These are phyloP conservation scores for Blastomyces percursus DNA, from an alignment of 2,329 filamentous ascomycete species.

Conservation along the genomic window DNA sequence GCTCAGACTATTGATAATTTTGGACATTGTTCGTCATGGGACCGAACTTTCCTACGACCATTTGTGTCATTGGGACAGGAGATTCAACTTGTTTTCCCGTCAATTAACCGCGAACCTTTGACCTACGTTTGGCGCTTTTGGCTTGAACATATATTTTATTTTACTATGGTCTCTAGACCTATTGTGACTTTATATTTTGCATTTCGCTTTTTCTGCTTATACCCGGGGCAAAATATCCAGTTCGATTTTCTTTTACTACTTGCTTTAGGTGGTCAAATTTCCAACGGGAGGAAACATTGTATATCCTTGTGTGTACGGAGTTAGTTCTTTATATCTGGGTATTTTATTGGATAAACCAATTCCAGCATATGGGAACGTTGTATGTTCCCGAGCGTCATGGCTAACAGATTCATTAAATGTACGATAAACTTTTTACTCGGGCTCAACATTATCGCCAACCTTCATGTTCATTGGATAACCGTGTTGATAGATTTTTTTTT, in stretches of 20 bases:
- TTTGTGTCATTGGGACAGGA: not conserved
- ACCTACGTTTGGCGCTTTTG: not conserved
- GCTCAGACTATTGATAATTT: not conserved
- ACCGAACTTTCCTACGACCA: not conserved
- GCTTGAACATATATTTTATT: constrained; percentile 2
- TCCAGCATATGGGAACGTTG: not conserved
- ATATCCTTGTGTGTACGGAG: not conserved
- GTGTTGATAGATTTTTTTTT: not conserved
- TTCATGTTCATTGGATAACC: not conserved
- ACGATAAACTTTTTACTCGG: not conserved
- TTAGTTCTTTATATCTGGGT: not conserved
- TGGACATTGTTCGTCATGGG: too few species aligned
- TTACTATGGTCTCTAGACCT: not conserved
- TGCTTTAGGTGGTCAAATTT: not conserved
- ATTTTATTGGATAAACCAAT: not conserved
- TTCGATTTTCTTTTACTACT: not conserved
- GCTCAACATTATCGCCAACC: not conserved
- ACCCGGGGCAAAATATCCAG: not conserved
- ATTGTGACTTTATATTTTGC: not conserved
- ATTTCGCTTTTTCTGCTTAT: not conserved
- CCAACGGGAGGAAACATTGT: not conserved
- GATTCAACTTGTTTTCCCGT: not conserved
- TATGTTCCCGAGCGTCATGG: not conserved
- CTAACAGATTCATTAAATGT: not conserved
- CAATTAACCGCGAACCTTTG: not conserved